These are phyloP conservation scores for Tolypocladium capitatum DNA, from an alignment of 2,329 filamentous ascomycete species.

Conservation along the genomic window DNA sequence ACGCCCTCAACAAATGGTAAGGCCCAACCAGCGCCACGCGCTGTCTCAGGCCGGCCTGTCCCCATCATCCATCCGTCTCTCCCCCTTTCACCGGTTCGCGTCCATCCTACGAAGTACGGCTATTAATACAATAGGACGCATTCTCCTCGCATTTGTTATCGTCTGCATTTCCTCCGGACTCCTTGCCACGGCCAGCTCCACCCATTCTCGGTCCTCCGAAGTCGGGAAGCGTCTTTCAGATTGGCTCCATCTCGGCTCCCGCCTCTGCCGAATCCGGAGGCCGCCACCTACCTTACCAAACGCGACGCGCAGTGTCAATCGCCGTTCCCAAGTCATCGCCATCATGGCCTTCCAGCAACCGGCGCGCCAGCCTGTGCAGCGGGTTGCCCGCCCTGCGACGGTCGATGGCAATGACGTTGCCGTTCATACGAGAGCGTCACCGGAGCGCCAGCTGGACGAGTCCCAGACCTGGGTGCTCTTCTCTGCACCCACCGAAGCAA, in stretches of 20 bases:
- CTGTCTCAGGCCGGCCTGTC: background rate
- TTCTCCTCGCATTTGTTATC: background rate
- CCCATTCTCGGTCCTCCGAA: background rate
- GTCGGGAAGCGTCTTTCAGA: background rate
- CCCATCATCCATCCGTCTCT: background rate
- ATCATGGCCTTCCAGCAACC: slow-evolving; percentile 49
- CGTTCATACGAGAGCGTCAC: slow-evolving; percentile 10
- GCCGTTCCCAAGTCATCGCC: background rate
- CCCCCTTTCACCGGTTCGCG: background rate
- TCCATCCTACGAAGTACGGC: background rate
- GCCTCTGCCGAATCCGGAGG: background rate
- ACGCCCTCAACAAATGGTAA: background rate
- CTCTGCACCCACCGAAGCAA: slow-evolving; percentile 54
- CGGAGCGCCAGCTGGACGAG: slow-evolving; percentile 41
- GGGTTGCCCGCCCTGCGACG: slow-evolving; percentile 27
- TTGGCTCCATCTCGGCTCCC: background rate
- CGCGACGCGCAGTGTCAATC: background rate
- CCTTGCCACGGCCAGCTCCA: background rate
- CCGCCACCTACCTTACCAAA: slow-evolving; percentile 1
- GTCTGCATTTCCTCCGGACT: background rate
- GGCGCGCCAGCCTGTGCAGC: slow-evolving; percentile 37
- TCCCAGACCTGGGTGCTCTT: slow-evolving; percentile 96
- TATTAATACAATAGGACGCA: background rate
- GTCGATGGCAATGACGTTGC: slow-evolving; percentile 21
- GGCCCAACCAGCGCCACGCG: background rate